Evolutionary conservation across 805 yeast genomes (phyloP).

Genomic region (Starmerella floricola): DNA sequence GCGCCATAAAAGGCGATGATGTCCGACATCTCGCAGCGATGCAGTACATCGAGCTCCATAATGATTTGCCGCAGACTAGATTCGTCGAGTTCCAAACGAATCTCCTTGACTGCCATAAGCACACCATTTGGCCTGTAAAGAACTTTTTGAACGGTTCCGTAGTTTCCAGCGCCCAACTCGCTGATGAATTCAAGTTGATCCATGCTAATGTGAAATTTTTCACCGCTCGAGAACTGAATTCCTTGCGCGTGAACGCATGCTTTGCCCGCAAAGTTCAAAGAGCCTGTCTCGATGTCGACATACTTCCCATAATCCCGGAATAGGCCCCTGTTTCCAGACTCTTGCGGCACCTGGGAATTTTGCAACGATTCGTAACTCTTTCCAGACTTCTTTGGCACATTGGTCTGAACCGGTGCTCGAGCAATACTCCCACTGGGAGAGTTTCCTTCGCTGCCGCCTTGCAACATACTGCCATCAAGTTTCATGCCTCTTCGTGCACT

Average conservation of each 20-base stretch:
- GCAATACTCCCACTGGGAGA: too few relatives aligned
- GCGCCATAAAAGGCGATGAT: conserved; percentile 97
- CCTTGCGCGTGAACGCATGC: conserved; percentile 87
- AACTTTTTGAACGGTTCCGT: conserved; percentile 90
- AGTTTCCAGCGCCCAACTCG: conserved; percentile 90
- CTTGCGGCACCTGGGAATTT: background rate
- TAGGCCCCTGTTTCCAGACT: conserved; percentile 24
- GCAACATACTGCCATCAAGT: conserved; percentile 17
- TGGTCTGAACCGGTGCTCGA: too few relatives aligned
- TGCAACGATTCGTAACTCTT: too few relatives aligned
- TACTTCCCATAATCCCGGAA: conserved; percentile 80
- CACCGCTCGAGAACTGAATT: conserved; percentile 78
- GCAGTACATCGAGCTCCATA: conserved; percentile 91
- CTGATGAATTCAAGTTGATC: conserved; percentile 62
- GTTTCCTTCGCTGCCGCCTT: background rate
- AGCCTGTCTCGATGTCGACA: conserved; percentile 84
- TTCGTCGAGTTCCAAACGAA: conserved; percentile 83
- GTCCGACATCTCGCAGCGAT: conserved; percentile 77
- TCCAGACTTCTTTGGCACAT: too few relatives aligned
- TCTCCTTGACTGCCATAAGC: conserved; percentile 95
- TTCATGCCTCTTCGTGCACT: conserved; percentile 31
- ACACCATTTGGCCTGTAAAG: conserved; percentile 86
- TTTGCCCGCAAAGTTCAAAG: conserved; percentile 84
- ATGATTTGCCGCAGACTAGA: conserved; percentile 85
- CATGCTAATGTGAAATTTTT: conserved; percentile 71